Percentiles rank a stretch among this genome's conserved stretches.
phyloP scores from a whole-genome alignment of 202 grass and related monocot species.

The Schoenoplectus tabernaemontani region DNA sequence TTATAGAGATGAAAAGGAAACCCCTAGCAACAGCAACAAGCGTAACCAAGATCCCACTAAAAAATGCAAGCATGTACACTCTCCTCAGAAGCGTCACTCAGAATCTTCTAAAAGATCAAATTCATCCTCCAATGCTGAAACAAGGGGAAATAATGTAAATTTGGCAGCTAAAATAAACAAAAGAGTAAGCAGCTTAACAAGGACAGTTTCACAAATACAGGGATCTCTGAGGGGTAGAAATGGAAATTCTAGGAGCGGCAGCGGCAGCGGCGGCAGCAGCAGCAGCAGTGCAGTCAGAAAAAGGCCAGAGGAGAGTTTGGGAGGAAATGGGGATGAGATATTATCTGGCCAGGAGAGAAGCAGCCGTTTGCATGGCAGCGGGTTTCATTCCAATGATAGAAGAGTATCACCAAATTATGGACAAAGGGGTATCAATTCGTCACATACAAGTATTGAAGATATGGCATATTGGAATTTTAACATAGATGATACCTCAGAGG shows the following conservation, averaged over 20 bases:
- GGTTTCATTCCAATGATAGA: neutral
- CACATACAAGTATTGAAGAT: constrained; percentile 9
- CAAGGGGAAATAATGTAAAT: constrained; percentile 18
- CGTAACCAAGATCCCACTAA: constrained; percentile 9
- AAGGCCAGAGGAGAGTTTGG: constrained; percentile 4
- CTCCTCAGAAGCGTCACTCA: constrained; percentile 7
- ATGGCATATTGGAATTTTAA: constrained; percentile 19
- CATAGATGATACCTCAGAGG: constrained; percentile 16
- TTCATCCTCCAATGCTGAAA: neutral
- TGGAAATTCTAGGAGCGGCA: neutral
- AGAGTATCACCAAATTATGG: neutral
- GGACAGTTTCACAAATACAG: constrained; percentile 20
- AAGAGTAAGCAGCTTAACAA: constrained; percentile 24
- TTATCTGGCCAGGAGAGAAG: neutral
- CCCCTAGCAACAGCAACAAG: neutral
- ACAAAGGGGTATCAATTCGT: neutral
- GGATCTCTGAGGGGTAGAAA: constrained; percentile 21
- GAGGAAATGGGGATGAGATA: neutral
- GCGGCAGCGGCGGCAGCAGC: too few species aligned
- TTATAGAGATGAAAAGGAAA: constrained; percentile 54
- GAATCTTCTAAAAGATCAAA: constrained; percentile 4
- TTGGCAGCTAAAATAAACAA: constrained; percentile 20
- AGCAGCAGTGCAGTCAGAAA: neutral
- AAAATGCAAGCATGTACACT: constrained; percentile 23
- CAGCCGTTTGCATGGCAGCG: neutral